Evolutionary conservation across 176 grass and related monocot genomes (phyloP).

Genomic region (Oryza longistaminata): DNA sequence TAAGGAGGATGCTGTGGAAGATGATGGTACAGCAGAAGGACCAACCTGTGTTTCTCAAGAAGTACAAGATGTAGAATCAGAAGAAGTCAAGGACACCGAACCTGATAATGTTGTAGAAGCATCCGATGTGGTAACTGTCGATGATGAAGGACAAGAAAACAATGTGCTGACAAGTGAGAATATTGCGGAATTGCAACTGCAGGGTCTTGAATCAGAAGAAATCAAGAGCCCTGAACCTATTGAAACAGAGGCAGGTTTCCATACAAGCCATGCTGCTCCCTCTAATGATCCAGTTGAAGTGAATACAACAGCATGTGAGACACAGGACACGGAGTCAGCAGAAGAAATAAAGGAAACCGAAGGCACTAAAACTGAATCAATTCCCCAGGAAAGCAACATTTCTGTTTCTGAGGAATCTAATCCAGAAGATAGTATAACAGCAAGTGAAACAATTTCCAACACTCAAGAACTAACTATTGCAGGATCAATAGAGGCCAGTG

Average conservation of each 20-base stretch:
- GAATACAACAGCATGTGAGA: slow-evolving; percentile 5
- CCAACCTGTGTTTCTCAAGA: slow-evolving; percentile 28
- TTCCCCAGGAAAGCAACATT: slow-evolving; percentile 16
- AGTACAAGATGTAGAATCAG: slow-evolving; percentile 35
- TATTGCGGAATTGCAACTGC: slow-evolving; percentile 5
- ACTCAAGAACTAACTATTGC: slow-evolving; percentile 5
- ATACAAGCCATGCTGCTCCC: not conserved
- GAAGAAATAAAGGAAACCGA: slow-evolving; percentile 16
- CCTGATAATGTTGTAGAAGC: slow-evolving; percentile 17
- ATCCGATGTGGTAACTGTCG: slow-evolving; percentile 10
- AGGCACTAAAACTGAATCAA: slow-evolving; percentile 16
- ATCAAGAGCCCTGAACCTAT: slow-evolving; percentile 32
- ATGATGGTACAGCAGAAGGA: slow-evolving; percentile 22
- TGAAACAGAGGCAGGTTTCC: slow-evolving; percentile 38
- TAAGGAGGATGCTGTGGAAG: slow-evolving; percentile 27
- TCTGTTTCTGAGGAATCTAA: slow-evolving; percentile 28
- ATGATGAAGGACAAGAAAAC: slow-evolving; percentile 28
- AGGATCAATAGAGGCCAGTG: slow-evolving; percentile 18
- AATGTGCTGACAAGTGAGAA: slow-evolving; percentile 22
- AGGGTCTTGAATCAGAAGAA: slow-evolving; percentile 36
- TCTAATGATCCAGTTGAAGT: slow-evolving; percentile 23
- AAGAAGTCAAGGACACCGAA: slow-evolving; percentile 30
- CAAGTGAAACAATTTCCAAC: slow-evolving; percentile 25
- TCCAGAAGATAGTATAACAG: slow-evolving; percentile 34
- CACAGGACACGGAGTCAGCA: not conserved